Conservation (phyloP, 2,329 filamentous ascomycete species). For the Basipetospora chlamydospora region DNA sequence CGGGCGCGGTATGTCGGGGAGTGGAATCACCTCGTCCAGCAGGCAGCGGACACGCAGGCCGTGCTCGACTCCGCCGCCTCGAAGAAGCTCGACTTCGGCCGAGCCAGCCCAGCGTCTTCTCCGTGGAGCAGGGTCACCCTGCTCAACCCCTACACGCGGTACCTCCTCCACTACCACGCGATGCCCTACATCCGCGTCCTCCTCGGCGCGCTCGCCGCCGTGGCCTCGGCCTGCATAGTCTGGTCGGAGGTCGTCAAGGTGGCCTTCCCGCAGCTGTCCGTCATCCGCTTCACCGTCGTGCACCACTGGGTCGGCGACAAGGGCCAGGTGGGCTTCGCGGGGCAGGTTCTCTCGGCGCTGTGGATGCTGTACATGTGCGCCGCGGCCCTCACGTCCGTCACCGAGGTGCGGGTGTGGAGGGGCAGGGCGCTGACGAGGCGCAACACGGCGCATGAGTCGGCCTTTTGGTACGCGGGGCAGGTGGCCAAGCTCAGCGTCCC, state of each 20-base stretch:
- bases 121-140: conserved; percentile 16
- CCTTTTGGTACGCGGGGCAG: conserved; percentile 90
- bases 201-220: conserved; percentile 51
- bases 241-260: conserved; percentile 90
- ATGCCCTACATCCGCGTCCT: conserved; percentile 53
- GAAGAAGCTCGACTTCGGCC: conserved; percentile 63
- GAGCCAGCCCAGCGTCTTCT: conserved; percentile 37
- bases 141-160: conserved; percentile 71
- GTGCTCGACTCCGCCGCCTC: conserved; percentile 75
- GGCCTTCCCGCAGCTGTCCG: conserved; percentile 61
- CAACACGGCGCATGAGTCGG: conserved; percentile 84
- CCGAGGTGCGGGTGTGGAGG: conserved; percentile 94
- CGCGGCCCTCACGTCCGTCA: conserved; percentile 74
- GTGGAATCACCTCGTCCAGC: conserved; percentile 66
- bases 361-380: conserved; percentile 97
- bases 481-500: conserved; percentile 88
- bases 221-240: conserved; percentile 70
- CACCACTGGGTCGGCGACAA: conserved; percentile 58
- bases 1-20: conserved; percentile 71
- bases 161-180: conserved; percentile 59
- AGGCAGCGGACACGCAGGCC: conserved; percentile 60
- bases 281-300: conserved; percentile 52
- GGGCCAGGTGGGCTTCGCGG: conserved; percentile 69
- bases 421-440: conserved; percentile 79
- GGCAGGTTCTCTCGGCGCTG: conserved; percentile 66